Evolutionary conservation across 805 yeast genomes (phyloP).

Genomic region (Yamadazyma takamatsuzukensis): DNA sequence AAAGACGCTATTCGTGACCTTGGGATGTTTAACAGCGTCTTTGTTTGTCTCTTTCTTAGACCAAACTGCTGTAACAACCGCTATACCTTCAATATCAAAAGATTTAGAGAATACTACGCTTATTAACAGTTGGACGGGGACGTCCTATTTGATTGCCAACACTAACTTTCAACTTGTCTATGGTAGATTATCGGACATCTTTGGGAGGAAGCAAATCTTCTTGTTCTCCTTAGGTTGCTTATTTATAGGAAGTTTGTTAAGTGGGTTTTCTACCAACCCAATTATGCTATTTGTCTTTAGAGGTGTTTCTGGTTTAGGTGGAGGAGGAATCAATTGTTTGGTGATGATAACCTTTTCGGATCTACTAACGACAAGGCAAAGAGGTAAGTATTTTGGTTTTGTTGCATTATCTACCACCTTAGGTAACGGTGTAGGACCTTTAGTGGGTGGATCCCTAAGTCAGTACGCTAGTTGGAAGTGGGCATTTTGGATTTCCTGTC

Average conservation of each 20-base stretch:
- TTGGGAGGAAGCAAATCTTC: conserved; percentile 49
- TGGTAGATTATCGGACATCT: conserved; percentile 67
- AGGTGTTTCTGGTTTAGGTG: conserved; percentile 58
- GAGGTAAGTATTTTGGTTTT: conserved; percentile 55
- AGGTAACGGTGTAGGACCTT: conserved; percentile 54
- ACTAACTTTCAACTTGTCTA: conserved; percentile 73
- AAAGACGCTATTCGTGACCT: conserved; percentile 5
- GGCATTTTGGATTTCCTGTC: conserved; percentile 11
- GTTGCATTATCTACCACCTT: conserved; percentile 46
- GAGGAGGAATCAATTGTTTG: conserved; percentile 55
- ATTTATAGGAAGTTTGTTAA: conserved; percentile 40
- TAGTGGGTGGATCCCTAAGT: conserved; percentile 17
- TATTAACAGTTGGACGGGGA: conserved; percentile 63
- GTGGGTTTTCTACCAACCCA: conserved; percentile 40
- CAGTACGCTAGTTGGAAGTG: conserved; percentile 10
- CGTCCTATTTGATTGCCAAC: conserved; percentile 63
- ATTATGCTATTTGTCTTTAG: conserved; percentile 45
- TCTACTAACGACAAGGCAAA: conserved; percentile 48
- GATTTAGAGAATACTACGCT: conserved; percentile 40
- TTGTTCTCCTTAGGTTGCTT: conserved; percentile 44
- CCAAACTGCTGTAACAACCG: conserved; percentile 43
- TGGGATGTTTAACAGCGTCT: conserved; percentile 11
- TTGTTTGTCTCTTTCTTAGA: conserved; percentile 40
- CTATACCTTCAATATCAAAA: conserved; percentile 42
- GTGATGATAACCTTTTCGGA: conserved; percentile 55